Conservation (phyloP, 371 early-diverging fungal genomes). For the Phascolomyces articulosus region DNA sequence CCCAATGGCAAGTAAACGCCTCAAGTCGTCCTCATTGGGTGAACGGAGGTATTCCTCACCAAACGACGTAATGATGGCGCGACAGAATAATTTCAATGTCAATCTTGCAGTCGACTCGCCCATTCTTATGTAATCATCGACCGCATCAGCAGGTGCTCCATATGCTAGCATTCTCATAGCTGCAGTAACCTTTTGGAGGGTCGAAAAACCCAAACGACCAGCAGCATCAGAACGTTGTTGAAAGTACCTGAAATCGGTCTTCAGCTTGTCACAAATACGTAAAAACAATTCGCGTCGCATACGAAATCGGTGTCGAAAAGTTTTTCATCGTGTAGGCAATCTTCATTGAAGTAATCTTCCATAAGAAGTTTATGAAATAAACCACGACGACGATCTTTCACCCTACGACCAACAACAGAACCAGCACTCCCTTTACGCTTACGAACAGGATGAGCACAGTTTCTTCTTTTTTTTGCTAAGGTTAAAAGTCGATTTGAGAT, state of each 20-base stretch:
- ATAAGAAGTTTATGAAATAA: background rate
- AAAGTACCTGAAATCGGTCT: background rate
- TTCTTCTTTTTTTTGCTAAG: too few species aligned
- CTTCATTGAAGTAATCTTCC: background rate
- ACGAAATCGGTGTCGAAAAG: background rate
- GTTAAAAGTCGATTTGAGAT: too few species aligned
- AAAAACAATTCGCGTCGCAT: background rate
- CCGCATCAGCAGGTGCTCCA: background rate
- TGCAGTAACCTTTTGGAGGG: background rate
- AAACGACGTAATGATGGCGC: background rate
- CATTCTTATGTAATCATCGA: background rate
- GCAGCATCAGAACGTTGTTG: background rate
- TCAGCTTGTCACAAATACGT: background rate
- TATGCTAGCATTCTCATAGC: constrained; percentile 4
- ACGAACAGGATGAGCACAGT: too few species aligned
- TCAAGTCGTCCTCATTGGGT: background rate
- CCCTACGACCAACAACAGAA: too few species aligned
- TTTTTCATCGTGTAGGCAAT: too few species aligned
- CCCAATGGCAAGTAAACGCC: background rate
- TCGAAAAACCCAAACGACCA: background rate
- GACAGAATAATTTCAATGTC: background rate
- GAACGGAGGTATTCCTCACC: background rate
- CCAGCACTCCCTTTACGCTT: too few species aligned
- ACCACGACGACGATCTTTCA: background rate
- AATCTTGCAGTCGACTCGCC: background rate